Evolutionary conservation across 768 basidiomycete genomes (phyloP).

Genomic region (Suillus subalutaceus): DNA sequence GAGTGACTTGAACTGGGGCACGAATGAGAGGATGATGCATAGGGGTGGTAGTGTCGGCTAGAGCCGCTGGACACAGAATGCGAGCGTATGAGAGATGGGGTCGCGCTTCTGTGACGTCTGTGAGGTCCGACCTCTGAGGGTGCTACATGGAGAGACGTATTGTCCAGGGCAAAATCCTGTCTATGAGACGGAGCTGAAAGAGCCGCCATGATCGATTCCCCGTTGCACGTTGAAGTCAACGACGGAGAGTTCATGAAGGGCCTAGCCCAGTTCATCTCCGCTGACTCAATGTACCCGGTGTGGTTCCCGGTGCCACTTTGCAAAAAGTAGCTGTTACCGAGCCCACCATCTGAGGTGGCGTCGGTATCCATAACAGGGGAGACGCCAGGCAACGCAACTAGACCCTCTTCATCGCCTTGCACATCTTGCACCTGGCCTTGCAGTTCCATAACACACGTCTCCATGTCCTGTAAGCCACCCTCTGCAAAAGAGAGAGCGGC

Average conservation of each 20-base stretch:
- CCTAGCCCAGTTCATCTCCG: constrained; percentile 28
- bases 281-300: constrained; percentile 25
- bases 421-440: constrained; percentile 57
- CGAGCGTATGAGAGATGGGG: constrained; percentile 61
- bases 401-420: constrained; percentile 59
- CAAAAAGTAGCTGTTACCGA: constrained; percentile 28
- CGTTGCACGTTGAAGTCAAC: constrained; percentile 34
- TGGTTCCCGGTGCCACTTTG: constrained; percentile 21
- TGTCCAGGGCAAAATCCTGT: constrained; percentile 55
- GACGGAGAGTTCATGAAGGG: constrained; percentile 21
- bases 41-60: constrained; percentile 60
- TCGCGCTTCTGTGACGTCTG: constrained; percentile 76
- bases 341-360: constrained; percentile 22
- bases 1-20: constrained; percentile 34
- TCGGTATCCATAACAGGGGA: constrained; percentile 22
- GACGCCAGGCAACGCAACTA: constrained; percentile 38
- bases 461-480: constrained; percentile 44
- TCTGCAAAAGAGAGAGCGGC: constrained; percentile 30
- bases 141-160: constrained; percentile 29
- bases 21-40: constrained; percentile 40
- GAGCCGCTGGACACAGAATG: constrained; percentile 49
- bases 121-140: constrained; percentile 56
- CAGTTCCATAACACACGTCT: constrained; percentile 65
- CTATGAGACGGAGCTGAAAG: constrained; percentile 71
- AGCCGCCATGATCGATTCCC: constrained; percentile 45